These are phyloP conservation scores for Aspergillus floridensis DNA, from an alignment of 2,329 filamentous ascomycete species.

Conservation along the genomic window DNA sequence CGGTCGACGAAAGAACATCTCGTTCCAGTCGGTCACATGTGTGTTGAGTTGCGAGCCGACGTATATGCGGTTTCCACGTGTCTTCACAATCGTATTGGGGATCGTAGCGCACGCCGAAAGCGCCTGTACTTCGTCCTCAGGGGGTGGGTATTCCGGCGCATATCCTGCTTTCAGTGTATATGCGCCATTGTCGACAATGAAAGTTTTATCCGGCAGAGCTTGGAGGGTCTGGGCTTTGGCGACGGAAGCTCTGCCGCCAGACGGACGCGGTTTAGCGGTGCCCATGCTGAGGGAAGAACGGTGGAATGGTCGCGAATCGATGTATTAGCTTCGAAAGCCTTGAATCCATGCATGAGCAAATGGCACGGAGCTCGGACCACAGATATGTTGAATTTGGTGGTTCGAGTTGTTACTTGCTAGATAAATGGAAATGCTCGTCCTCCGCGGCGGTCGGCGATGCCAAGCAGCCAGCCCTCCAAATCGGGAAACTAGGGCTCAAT, in stretches of 20 bases:
- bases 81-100: conserved; percentile 85
- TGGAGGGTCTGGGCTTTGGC: conserved; percentile 47
- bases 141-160: conserved; percentile 43
- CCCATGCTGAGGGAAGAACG: conserved; percentile 24
- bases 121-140: conserved; percentile 41
- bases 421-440: not conserved
- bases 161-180: conserved; percentile 90
- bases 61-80: conserved; percentile 74
- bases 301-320: not conserved
- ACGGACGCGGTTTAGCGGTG: conserved; percentile 34
- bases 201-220: conserved; percentile 61
- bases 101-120: conserved; percentile 61
- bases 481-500: conserved; percentile 23
- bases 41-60: conserved; percentile 71
- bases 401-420: not conserved
- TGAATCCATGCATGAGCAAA: not conserved
- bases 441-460: conserved; percentile 12
- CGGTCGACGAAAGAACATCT: conserved; percentile 79
- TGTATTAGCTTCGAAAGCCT: not conserved
- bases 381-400: not conserved
- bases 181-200: conserved; percentile 91
- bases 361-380: too few species aligned
- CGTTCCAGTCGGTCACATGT: conserved; percentile 81
- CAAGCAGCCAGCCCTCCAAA: conserved; percentile 14
- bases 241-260: conserved; percentile 51